Evolutionary conservation across 2,329 filamentous ascomycete genomes (phyloP), one percentile per base, ranked within the genome.

Genomic region (Fusarium nygamai): DNA sequence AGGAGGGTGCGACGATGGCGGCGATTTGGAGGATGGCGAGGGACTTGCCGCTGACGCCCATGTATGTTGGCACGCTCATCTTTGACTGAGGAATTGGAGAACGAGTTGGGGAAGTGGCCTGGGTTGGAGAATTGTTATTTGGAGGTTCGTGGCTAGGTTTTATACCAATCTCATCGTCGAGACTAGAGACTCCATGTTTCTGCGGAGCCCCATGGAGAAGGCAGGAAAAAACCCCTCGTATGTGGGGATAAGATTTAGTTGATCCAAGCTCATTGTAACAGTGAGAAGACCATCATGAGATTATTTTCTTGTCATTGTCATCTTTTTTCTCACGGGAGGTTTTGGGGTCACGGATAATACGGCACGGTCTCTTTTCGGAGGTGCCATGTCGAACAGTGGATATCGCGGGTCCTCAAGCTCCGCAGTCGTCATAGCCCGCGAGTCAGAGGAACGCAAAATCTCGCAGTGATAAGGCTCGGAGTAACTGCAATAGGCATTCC

Each of bases 1-100:
- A 85, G 19, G 84, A 78, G 9, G 85, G 85, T 12, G 80, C 82
- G 24, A 86, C 84, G 44, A 86, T 82, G 53, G 86, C 79, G 20
- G 81, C 81, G 61, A 84, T 80, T 72, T 86, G 85, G 33, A 83
- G 74, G 20, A 78, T 78, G 65, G 76, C 78, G 54, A 85, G 76
- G 58, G 79, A 69, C 46, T 80, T 74, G 80, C 84, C 84, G 47
- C 78, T 81, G 33, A 81, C 76, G 61, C 83, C 83, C 43, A 85
- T 78, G 65, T 78, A 80, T 24, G 74, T 74, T 61, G 69, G 61
- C 14, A 48, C 36, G 58, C 67, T 74, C 71, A 74, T 74, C 34
- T n/a, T n/a, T n/a, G n/a, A n/a, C n/a, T n/a, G n/a, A n/a, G n/a
- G n/a, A n/a, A n/a, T n/a, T n/a, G 51, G 51, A 39, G 51, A 53